These are phyloP conservation scores for Syzygium aromaticum DNA, from an alignment of 345 rosid species.

Conservation along the genomic window DNA sequence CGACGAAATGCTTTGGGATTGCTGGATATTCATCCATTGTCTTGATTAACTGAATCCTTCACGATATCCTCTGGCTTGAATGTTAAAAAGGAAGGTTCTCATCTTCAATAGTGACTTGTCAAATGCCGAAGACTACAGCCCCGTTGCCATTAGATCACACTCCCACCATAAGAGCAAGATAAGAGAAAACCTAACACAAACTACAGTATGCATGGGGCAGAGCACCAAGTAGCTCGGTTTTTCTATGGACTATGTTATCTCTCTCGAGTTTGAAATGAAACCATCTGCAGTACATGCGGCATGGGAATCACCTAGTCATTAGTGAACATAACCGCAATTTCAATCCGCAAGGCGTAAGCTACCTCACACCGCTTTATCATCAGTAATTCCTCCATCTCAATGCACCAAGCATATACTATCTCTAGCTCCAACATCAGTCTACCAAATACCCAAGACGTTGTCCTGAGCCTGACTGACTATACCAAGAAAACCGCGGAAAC, in stretches of 20 bases:
- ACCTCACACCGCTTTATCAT: not conserved
- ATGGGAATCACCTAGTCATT: not conserved
- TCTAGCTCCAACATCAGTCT: not conserved
- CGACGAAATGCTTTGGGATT: not conserved
- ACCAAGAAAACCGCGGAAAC: not conserved
- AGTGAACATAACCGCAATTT: not conserved
- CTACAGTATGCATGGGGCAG: not conserved
- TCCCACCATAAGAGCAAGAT: not conserved
- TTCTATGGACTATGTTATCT: not conserved
- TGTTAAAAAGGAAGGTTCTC: not conserved
- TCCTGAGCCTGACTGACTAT: not conserved
- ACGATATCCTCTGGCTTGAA: not conserved
- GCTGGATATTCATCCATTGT: not conserved
- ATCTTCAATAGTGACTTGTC: accelerated
- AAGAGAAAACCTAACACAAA: not conserved
- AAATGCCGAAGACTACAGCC: not conserved
- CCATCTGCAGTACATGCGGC: not conserved
- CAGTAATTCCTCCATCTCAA: not conserved
- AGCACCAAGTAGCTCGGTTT: not conserved
- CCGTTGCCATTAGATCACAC: not conserved
- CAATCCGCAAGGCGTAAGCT: not conserved
- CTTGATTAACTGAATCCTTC: not conserved
- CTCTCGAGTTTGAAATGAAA: not conserved
- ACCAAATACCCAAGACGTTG: not conserved
- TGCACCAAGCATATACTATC: not conserved